A percentile compares a stretch with the other conserved stretches of the same genome.
Conservation (phyloP, 208 protist species). For the Trypanosoma boissoni region DNA sequence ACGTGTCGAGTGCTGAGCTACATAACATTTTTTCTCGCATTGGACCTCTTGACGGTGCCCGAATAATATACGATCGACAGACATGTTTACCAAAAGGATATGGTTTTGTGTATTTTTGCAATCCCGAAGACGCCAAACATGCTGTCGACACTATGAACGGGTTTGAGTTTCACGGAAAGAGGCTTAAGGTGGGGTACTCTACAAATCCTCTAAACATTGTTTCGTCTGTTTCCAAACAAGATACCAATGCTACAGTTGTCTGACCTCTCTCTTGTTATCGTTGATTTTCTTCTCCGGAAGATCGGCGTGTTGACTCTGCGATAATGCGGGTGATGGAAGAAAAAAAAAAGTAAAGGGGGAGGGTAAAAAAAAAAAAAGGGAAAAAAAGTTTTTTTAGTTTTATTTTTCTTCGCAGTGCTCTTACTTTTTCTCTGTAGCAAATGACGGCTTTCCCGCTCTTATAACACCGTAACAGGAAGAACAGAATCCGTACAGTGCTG, state of each 20-base stretch:
- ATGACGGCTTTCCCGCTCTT: too few species aligned
- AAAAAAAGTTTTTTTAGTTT: too few species aligned
- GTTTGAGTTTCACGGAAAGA: constrained; percentile 68
- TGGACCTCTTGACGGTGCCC: constrained; percentile 58
- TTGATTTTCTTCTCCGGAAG: background rate
- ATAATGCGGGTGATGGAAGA: background rate
- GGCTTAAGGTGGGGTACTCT: constrained; percentile 69
- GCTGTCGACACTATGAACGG: constrained; percentile 67
- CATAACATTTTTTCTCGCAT: constrained; percentile 70
- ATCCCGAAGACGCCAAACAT: constrained; percentile 51
- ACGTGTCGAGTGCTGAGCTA: constrained; percentile 56
- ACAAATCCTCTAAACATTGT: constrained; percentile 81
- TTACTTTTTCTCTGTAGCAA: too few species aligned
- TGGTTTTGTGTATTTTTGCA: constrained; percentile 76
- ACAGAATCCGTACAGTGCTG: too few species aligned
- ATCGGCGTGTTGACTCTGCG: background rate
- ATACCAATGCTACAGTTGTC: background rate
- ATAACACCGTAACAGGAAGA: too few species aligned
- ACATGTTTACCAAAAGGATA: constrained; percentile 64
- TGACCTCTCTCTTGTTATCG: background rate
- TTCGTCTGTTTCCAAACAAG: constrained; percentile 15
- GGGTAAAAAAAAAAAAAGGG: constrained; percentile 4
- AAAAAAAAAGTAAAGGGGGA: background rate
- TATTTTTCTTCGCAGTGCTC: too few species aligned
- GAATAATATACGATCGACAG: constrained; percentile 72